Conservation (phyloP, 306 rosid species). For the Cucurbita pepo region DNA sequence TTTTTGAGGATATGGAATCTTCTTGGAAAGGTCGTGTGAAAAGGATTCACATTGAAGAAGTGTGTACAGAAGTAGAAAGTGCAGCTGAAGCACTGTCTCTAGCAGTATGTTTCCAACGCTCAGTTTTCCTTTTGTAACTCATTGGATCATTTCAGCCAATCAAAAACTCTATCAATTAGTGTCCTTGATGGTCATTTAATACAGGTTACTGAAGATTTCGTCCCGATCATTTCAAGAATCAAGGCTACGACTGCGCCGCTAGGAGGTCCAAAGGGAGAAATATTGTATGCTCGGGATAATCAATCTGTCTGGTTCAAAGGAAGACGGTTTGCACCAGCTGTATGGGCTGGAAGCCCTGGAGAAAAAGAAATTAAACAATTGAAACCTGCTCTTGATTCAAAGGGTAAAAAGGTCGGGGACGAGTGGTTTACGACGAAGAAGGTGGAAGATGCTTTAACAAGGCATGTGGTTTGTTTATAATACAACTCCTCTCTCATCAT, state of each 20-base stretch:
- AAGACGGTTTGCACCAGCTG: conserved; percentile 51
- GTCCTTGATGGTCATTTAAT: not conserved
- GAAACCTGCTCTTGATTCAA: conserved; percentile 80
- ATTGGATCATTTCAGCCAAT: not conserved
- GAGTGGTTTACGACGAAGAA: conserved; percentile 83
- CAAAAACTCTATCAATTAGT: not conserved
- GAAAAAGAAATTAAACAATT: conserved; percentile 78
- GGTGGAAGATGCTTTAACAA: conserved; percentile 76
- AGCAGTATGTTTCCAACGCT: conserved; percentile 46
- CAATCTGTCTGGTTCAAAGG: conserved; percentile 98
- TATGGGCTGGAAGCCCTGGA: conserved; percentile 72
- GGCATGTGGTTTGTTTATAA: conserved; percentile 21
- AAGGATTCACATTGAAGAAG: conserved; percentile 59
- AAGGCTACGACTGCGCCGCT: conserved; percentile 61
- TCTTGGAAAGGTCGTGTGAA: conserved; percentile 82
- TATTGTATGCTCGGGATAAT: conserved; percentile 71
- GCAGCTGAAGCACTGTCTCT: conserved; percentile 61
- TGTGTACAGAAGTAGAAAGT: conserved; percentile 43
- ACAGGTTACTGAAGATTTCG: conserved; percentile 76
- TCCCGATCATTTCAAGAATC: conserved; percentile 65
- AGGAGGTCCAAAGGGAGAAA: conserved; percentile 89
- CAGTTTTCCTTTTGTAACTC: not conserved
- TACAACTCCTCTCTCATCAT: not conserved
- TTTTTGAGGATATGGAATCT: conserved; percentile 90
- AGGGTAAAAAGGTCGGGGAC: conserved; percentile 84